Conservation (phyloP, 805 yeast genomes). For the Zygoascus flipseniorum region DNA sequence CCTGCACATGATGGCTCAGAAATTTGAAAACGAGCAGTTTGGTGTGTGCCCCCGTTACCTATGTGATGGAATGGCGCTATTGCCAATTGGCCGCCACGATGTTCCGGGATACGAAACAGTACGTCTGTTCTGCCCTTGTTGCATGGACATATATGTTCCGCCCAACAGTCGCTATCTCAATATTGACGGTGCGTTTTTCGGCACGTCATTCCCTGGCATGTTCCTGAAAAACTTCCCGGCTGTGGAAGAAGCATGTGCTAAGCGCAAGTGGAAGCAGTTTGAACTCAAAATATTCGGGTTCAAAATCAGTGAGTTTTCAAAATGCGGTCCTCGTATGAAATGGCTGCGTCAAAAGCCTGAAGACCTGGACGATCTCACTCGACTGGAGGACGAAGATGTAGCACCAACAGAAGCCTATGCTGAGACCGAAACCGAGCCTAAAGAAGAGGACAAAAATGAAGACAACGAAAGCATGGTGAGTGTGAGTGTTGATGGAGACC, state of each 20-base stretch:
- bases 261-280: conserved; percentile 39
- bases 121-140: conserved; percentile 86
- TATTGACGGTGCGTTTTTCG: conserved; percentile 95
- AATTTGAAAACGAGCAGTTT: conserved; percentile 80
- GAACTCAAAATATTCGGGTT: conserved; percentile 85
- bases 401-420: not conserved
- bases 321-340: conserved; percentile 87
- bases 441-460: conserved; percentile 4
- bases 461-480: conserved; percentile 13
- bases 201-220: conserved; percentile 90
- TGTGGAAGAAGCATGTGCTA: conserved; percentile 64
- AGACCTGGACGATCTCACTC: conserved; percentile 44
- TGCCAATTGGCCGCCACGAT: conserved; percentile 90
- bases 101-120: conserved; percentile 89
- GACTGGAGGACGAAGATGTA: conserved; percentile 41
- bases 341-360: conserved; percentile 83
- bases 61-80: conserved; percentile 82
- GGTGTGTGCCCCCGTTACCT: conserved; percentile 86
- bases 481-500: conserved; percentile 13
- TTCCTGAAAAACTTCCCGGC: conserved; percentile 90
- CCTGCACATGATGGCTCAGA: conserved; percentile 75
- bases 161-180: conserved; percentile 77
- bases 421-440: not conserved
- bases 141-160: conserved; percentile 86
- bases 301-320: conserved; percentile 61